A percentile compares a stretch with the other conserved stretches of the same genome.
These are phyloP conservation scores for Lumnitzera racemosa DNA, from an alignment of 345 rosid species.

Conservation along the genomic window DNA sequence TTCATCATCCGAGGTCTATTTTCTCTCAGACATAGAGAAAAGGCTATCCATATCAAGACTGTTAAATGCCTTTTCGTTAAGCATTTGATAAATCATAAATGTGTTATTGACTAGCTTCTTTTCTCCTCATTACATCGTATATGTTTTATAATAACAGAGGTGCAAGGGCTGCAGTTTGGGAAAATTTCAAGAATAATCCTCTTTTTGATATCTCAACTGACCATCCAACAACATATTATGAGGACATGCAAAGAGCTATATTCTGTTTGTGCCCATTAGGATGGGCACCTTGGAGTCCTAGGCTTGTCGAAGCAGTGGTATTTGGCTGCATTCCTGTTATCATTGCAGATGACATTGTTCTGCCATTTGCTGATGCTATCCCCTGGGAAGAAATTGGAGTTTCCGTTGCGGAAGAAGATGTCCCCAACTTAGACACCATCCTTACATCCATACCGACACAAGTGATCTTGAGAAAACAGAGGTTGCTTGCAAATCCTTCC, in stretches of 20 bases:
- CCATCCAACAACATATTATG: constrained; percentile 89
- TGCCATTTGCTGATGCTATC: constrained; percentile 95
- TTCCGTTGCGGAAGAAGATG: constrained; percentile 81
- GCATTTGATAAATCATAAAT: too few relatives aligned
- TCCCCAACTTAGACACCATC: constrained; percentile 69
- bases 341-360: constrained; percentile 88
- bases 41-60: too few relatives aligned
- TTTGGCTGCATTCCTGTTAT: constrained; percentile 97
- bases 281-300: constrained; percentile 99
- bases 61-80: too few relatives aligned
- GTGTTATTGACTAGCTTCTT: too few relatives aligned
- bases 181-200: constrained; percentile 89
- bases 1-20: too few relatives aligned
- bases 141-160: constrained; percentile 38
- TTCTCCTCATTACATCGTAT: background rate
- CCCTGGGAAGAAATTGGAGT: constrained; percentile 99
- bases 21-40: too few relatives aligned
- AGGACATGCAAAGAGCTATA: constrained; percentile 93
- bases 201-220: constrained; percentile 92
- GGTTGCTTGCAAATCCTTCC: constrained; percentile 89
- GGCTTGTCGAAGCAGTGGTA: constrained; percentile 96
- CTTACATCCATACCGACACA: constrained; percentile 72
- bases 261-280: constrained; percentile 95
- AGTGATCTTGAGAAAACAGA: constrained; percentile 77
- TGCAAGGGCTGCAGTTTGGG: constrained; percentile 99